Conservation (phyloP, 2,329 filamentous ascomycete genomes). For the Aspergillus jensenii region DNA sequence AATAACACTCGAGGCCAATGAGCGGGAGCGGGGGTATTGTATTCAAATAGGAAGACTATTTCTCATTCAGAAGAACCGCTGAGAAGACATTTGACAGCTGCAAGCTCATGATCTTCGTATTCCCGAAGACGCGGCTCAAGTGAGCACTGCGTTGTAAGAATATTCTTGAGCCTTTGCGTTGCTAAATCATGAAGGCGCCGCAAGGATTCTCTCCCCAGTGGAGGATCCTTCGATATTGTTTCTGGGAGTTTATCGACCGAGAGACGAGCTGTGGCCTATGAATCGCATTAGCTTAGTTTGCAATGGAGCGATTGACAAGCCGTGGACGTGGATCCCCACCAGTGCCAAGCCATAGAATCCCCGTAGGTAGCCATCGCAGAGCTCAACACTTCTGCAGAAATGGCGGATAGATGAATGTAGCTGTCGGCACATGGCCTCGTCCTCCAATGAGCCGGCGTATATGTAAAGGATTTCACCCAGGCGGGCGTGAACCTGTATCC, state of each 20-base stretch:
- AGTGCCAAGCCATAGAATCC: slow-evolving; percentile 90
- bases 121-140: slow-evolving; percentile 28
- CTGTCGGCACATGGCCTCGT: slow-evolving; percentile 45
- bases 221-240: slow-evolving; percentile 9
- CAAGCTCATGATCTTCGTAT: slow-evolving; percentile 39
- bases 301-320: not conserved
- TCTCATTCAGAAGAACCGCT: slow-evolving; percentile 20
- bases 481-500: slow-evolving; percentile 72
- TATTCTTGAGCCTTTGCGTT: slow-evolving; percentile 35
- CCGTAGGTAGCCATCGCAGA: slow-evolving; percentile 88
- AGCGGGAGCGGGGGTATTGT: too few relatives aligned
- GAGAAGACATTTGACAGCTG: slow-evolving; percentile 43
- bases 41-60: too few relatives aligned
- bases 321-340: slow-evolving; percentile 46
- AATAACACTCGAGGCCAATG: too few relatives aligned
- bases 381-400: slow-evolving; percentile 86
- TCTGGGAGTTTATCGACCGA: slow-evolving; percentile 19
- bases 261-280: slow-evolving; percentile 30
- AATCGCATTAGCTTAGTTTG: not conserved
- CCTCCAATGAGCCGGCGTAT: slow-evolving; percentile 46
- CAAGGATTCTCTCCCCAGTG: slow-evolving; percentile 26
- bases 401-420: slow-evolving; percentile 75
- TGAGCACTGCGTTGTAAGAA: slow-evolving; percentile 36
- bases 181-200: slow-evolving; percentile 38
- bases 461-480: slow-evolving; percentile 82